Base-by-base conservation (phyloP, 192 early-diverging fungal species). In the Rhizophagus clarus region DNA sequence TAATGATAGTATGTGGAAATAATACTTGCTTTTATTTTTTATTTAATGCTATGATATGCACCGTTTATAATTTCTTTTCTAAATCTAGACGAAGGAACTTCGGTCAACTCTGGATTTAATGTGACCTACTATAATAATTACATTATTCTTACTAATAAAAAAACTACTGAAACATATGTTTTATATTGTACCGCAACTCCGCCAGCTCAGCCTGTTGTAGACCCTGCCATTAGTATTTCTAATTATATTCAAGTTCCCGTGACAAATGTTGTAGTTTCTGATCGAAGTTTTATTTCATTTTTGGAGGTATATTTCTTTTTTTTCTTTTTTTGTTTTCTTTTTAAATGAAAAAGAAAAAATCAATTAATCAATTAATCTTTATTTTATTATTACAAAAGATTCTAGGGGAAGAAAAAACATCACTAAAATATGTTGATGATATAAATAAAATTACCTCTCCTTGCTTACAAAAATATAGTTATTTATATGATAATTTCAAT, bases 191-290 rank as follows among this genome's bases (percentile, higher is more conserved):
- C 60, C 24, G n/a, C 56, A 37, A 22, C 20, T 14, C 60, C 20
- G 28, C 37, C 56, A 37, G 11, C 20, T 14, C 60, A 31, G 28
- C 37, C 70, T 47, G n/a, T 0, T n/a, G 20, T 3, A 26, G 15
- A n/a, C 5, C 17, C 10, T 34, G 7, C 2, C 32, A 6, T 3
- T 22, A 28, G 6, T 40, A 2, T 4, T 60, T 14, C 11, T 0
- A 24, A 12, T 20, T 76, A 37, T 40, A 56, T 76, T 26, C 74
- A 76, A 63, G 12, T 76, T 26, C 74, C 74, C 5, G 56, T 76
- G 26, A 63, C 32, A 15, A 76, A 62, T 63, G 61, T 61, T 63
- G 74, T 61, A 37, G 47, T 15, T 42, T 63, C 26, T 22, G 74
- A 76, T 62, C 7, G 4, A 24, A 5, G 34, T 63, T 28, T 61